These are phyloP conservation scores for Pyrus hybrid DNA, from an alignment of 331 rosid species.

Conservation along the genomic window DNA sequence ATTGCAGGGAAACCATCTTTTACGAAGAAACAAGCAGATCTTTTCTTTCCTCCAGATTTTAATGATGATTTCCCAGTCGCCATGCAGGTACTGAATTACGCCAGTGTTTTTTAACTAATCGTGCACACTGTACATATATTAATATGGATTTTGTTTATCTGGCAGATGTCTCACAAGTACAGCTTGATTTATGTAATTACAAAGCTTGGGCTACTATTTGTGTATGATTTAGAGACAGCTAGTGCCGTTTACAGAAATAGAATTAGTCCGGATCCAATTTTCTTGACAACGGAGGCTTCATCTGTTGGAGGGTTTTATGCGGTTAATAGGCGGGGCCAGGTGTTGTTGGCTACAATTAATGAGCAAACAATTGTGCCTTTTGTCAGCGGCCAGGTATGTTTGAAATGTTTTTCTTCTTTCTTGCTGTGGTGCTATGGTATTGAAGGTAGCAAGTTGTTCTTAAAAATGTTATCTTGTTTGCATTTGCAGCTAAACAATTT, in stretches of 20 bases:
- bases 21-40: constrained; percentile 96
- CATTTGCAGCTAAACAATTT: constrained; percentile 74
- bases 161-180: constrained; percentile 94
- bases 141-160: constrained; percentile 14
- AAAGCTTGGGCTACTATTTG: constrained; percentile 95
- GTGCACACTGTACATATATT: constrained; percentile 1
- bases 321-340: constrained; percentile 93
- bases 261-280: constrained; percentile 98
- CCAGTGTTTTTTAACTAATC: constrained; percentile 11
- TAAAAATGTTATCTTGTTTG: constrained; percentile 3
- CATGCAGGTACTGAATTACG: constrained; percentile 68
- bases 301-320: constrained; percentile 93
- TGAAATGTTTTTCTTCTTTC: not conserved
- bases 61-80: constrained; percentile 97
- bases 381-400: constrained; percentile 89
- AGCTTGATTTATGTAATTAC: constrained; percentile 93
- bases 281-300: constrained; percentile 95
- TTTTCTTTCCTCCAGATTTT: constrained; percentile 99
- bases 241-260: constrained; percentile 96
- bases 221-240: constrained; percentile 97
- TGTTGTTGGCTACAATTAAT: constrained; percentile 93
- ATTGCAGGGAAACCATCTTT: constrained; percentile 90
- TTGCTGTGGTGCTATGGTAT: constrained; percentile 1
- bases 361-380: constrained; percentile 91
- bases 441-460: constrained; percentile 1